Evolutionary conservation across 306 rosid species (phyloP).

Genomic region (Crotalaria pallida): DNA sequence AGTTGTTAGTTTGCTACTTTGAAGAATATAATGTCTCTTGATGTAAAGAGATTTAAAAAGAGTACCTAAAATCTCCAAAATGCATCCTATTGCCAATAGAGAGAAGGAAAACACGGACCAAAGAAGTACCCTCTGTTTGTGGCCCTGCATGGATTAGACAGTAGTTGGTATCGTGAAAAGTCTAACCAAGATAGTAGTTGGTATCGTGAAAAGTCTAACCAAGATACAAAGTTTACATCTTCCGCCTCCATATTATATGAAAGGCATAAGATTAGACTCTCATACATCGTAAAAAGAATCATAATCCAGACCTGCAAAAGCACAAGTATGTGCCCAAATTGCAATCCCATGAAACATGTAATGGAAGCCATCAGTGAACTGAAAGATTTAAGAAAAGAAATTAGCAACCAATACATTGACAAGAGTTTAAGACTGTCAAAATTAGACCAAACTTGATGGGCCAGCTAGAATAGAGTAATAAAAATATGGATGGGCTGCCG

Average conservation of each 20-base stretch:
- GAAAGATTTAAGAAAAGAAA: slow-evolving; percentile 31
- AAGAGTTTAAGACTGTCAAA: slow-evolving; percentile 4
- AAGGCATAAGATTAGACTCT: not conserved
- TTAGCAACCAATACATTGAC: slow-evolving; percentile 19
- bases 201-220: slow-evolving; percentile 16
- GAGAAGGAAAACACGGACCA: slow-evolving; percentile 51
- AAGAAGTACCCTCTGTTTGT: slow-evolving; percentile 48
- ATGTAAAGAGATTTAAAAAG: not conserved
- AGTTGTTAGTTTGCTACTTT: slow-evolving; percentile 27
- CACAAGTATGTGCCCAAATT: slow-evolving; percentile 61
- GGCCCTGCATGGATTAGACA: slow-evolving; percentile 41
- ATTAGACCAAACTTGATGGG: not conserved
- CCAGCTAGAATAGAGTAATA: not conserved
- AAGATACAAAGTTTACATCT: slow-evolving; percentile 1
- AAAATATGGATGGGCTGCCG: not conserved
- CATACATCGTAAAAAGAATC: slow-evolving; percentile 3
- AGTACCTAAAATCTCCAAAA: slow-evolving; percentile 60
- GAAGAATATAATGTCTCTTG: not conserved
- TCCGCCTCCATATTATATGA: not conserved
- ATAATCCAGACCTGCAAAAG: slow-evolving; percentile 45
- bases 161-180: slow-evolving; percentile 16
- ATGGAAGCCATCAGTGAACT: slow-evolving; percentile 79
- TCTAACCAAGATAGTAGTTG: not conserved
- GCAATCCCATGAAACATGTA: slow-evolving; percentile 70
- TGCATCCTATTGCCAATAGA: slow-evolving; percentile 45